These are phyloP conservation scores for Fusarium buxicola DNA, from an alignment of 2,329 filamentous ascomycete species.

Conservation along the genomic window DNA sequence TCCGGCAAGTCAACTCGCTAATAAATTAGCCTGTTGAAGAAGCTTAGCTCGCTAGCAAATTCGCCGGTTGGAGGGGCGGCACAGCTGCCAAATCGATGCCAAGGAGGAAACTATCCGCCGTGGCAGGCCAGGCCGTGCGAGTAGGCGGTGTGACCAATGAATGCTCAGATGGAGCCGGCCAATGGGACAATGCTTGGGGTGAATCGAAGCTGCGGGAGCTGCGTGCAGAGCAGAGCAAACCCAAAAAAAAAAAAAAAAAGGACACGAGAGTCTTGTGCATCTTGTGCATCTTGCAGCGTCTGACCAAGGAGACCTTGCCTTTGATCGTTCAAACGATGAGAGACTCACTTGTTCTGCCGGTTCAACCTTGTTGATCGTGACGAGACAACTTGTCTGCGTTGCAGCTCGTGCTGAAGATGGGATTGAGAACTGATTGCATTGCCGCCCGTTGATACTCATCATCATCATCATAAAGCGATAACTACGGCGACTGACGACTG, in stretches of 20 bases:
- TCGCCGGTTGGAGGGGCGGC: not conserved
- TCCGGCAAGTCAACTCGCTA: not conserved
- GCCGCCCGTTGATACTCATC: too few relatives aligned
- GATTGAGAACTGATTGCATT: not conserved
- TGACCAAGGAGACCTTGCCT: not conserved
- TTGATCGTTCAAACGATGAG: not conserved
- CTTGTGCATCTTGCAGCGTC: not conserved
- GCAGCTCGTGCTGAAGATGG: not conserved
- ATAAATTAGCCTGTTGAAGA: not conserved
- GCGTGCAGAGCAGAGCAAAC: not conserved
- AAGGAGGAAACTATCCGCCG: not conserved
- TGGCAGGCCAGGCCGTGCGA: slow-evolving; percentile 3
- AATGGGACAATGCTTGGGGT: not conserved
- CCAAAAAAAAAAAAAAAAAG: too few relatives aligned
- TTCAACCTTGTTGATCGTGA: not conserved
- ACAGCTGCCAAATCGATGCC: not conserved
- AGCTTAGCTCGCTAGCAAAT: slow-evolving; percentile 1
- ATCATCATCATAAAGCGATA: not conserved
- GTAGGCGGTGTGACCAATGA: slow-evolving; percentile 2
- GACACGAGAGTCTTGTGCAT: not conserved
- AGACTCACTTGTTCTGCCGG: not conserved
- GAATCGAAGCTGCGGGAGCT: not conserved
- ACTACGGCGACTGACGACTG: not conserved
- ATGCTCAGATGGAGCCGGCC: not conserved
- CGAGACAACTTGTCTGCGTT: not conserved